phyloP scores from a whole-genome alignment of 2,329 filamentous ascomycete species.

The Fusarium sp. region DNA sequence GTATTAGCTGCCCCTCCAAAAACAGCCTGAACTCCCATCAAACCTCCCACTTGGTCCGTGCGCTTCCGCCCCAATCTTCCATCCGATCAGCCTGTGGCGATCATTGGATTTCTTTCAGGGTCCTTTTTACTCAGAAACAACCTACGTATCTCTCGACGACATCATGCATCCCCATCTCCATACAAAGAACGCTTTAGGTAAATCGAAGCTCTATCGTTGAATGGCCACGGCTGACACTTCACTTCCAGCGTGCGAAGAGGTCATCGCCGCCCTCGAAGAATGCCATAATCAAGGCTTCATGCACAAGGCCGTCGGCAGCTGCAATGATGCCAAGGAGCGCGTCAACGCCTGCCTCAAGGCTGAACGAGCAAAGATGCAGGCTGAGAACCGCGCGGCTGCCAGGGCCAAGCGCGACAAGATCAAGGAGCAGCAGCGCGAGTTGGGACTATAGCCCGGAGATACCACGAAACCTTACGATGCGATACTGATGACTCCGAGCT shows the following conservation, averaged over 20 bases:
- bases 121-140: slow-evolving; percentile 24
- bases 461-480: slow-evolving; percentile 5
- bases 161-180: slow-evolving; percentile 98
- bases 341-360: slow-evolving; percentile 87
- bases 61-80: slow-evolving; percentile 37
- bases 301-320: slow-evolving; percentile 90
- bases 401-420: slow-evolving; percentile 77
- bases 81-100: slow-evolving; percentile 27
- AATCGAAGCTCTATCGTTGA: neutral
- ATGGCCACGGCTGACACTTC: slow-evolving; percentile 34
- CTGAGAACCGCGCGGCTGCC: slow-evolving; percentile 76
- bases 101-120: slow-evolving; percentile 36
- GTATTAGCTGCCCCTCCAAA: slow-evolving; percentile 38
- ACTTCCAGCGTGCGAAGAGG: slow-evolving; percentile 84
- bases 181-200: slow-evolving; percentile 90
- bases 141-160: slow-evolving; percentile 18
- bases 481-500: slow-evolving; percentile 7
- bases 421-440: slow-evolving; percentile 73
- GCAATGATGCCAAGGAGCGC: slow-evolving; percentile 84
- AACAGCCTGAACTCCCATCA: slow-evolving; percentile 3
- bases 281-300: slow-evolving; percentile 94
- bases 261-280: slow-evolving; percentile 94
- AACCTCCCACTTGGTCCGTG: slow-evolving; percentile 47
- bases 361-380: slow-evolving; percentile 82
- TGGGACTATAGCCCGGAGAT: slow-evolving; percentile 49